phyloP scores from a whole-genome alignment of 108 stramenopile species.

The Fistulifera solaris region DNA sequence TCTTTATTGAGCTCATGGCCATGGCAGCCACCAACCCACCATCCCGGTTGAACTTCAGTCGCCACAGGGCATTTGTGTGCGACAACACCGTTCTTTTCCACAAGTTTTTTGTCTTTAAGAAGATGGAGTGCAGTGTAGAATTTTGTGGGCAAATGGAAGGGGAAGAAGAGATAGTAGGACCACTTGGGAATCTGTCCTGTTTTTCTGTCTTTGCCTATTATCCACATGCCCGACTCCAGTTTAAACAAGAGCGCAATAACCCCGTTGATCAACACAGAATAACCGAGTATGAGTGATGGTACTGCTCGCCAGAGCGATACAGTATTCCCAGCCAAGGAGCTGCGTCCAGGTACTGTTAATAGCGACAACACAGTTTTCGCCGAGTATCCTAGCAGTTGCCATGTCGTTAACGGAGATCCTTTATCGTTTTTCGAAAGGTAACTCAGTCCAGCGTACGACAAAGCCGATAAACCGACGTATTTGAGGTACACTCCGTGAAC shows the following conservation, averaged over 20 bases:
- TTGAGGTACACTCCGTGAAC: conserved; percentile 85
- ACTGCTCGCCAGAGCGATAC: conserved; percentile 15
- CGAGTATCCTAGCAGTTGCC: conserved; percentile 3
- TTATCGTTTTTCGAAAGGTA: conserved; percentile 25
- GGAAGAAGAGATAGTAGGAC: conserved; percentile 64
- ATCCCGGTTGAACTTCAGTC: conserved; percentile 72
- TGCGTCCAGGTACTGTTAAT: neutral
- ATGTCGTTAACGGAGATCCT: conserved; percentile 13
- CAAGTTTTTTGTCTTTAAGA: conserved; percentile 26
- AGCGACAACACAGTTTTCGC: neutral
- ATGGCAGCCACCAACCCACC: conserved; percentile 84
- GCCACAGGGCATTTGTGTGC: conserved; percentile 63
- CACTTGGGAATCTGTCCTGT: conserved; percentile 67
- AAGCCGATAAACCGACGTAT: conserved; percentile 73
- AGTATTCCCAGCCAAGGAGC: conserved; percentile 4
- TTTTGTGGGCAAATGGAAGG: conserved; percentile 67
- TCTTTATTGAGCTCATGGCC: conserved; percentile 62
- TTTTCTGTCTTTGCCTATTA: conserved; percentile 65
- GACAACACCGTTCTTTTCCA: conserved; percentile 20
- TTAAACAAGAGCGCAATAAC: conserved; percentile 73
- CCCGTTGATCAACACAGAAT: conserved; percentile 69
- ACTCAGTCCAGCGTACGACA: conserved; percentile 63
- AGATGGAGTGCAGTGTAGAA: conserved; percentile 70
- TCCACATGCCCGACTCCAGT: conserved; percentile 54
- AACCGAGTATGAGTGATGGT: conserved; percentile 47